Evolutionary conservation across 192 early-diverging fungal genomes (phyloP), one percentile per base, ranked within the genome.

Genomic region (Spizellomyces punctatus): DNA sequence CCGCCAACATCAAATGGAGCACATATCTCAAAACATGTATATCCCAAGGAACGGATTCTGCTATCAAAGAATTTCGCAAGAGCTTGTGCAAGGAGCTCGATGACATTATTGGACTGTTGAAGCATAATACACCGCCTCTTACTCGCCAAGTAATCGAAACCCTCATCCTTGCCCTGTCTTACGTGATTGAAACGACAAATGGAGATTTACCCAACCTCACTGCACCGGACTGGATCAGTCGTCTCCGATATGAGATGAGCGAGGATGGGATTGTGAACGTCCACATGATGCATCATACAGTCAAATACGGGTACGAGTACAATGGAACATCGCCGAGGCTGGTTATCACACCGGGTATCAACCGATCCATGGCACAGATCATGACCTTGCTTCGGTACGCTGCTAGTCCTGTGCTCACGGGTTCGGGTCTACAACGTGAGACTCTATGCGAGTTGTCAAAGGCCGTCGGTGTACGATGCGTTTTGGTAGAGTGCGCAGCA

Each of bases 251-350:
- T 45, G 54, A 14, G n/a, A 12, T 68, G 17, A 22, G 4, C 19
- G 50, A 54, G 2, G 66, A 68, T 4, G 66, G 56, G 6, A 58
- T 36, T 14, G 8, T 68, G 54, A 52, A 54, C 21, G 46, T 68
- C 6, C 66, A 68, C 42, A 14, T 54, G 7, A 68, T 68, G 66
- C 55, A 68, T 45, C 66, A 68, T 42, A 57, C 66, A 2, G 46
- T 64, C 8, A 36, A 59, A 9, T 76, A 76, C 46, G 75, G 64
- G n/a, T 73, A 57, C 42, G 75, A 76, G 63, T 76, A 76, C 50
- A 16, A 1, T 60, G 75, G 71, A 3, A 6, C 63, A 2, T 27
- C 43, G 43, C 46, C 66, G 8, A 61, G 75, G 9, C 6, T 76
- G 17, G 43, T 55, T 14, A 46, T 69, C 9, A 45, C 73, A 16